Base-by-base conservation (phyloP, 768 basidiomycete species). In the Cystoderma amianthinum region DNA sequence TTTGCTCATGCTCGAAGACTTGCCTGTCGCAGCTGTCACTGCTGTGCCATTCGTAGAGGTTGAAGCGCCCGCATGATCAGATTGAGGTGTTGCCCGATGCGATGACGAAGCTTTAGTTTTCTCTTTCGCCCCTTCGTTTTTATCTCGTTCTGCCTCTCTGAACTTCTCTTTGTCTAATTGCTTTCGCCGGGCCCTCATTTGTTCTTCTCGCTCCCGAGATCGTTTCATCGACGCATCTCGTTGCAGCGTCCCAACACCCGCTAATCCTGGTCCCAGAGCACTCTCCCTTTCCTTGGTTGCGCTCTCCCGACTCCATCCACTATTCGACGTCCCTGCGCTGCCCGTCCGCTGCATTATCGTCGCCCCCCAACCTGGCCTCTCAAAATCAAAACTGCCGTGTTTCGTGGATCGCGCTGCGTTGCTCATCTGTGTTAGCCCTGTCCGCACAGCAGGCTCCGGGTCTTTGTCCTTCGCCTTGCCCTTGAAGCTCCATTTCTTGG, bases 331-430 rank as follows among this genome's bases (percentile, higher is more conserved):
- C 4, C 63, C 64, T 17, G 57, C 61, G 43, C 68, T 68, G 3
- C 69, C 67, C 2, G 72, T 70, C 18, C 78, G 65, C 48, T 82
- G 59, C 47, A 66, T 58, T n/a, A 49, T 48, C 19, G 50, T 34
- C 5, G 58, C 46, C 16, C 60, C 62, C 67, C 69, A 68, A 0
- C 76, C 70, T 0, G 84, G 83, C 24, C 82, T 67, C 58, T 86
- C 85, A 48, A 86, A 85, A 52, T 86, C 84, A 55, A 86, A 85
- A 51, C 78, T 82, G 4, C 82, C 82, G 47, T 82, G 81, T 52
- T 82, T 81, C 32, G 65, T 72, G 1, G 73, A 61, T 37, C 71
- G 67, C 21, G 52, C 64, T 12, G 45, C 48, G 30, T 39, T 56
- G 42, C 50, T 59, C 55, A 60, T 55, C 47, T 57, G 57, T 2